Evolutionary conservation across 495 filamentous ascomycete genomes (phyloP).

Genomic region (Trichoderma gamsii): DNA sequence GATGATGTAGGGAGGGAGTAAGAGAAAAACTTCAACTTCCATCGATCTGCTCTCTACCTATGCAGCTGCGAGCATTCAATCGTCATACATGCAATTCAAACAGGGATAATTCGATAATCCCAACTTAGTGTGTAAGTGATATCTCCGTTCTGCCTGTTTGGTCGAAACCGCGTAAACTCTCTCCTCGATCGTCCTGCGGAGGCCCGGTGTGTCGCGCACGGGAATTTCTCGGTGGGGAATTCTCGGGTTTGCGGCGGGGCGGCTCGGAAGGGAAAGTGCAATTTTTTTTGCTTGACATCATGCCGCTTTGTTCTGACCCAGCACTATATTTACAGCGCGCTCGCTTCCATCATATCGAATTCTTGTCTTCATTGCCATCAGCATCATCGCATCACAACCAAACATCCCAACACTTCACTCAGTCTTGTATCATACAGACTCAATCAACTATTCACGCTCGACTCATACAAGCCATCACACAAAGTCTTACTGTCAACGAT

Average conservation of each 20-base stretch:
- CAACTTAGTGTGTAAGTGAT: background rate
- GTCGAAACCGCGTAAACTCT: background rate
- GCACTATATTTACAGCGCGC: slow-evolving; percentile 4
- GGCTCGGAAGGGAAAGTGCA: background rate
- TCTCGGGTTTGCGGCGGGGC: slow-evolving; percentile 9
- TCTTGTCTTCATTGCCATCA: background rate
- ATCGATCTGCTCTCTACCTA: background rate
- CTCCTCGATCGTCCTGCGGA: background rate
- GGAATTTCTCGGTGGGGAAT: slow-evolving; percentile 14
- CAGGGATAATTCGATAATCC: background rate
- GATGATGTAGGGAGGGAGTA: background rate
- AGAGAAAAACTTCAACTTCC: background rate
- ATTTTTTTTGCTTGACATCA: slow-evolving; percentile 1
- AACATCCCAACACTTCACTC: background rate
- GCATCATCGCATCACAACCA: background rate
- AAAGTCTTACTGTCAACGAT: background rate
- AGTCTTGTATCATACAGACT: background rate
- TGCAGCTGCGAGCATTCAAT: background rate
- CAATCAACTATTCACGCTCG: background rate
- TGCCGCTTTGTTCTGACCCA: background rate
- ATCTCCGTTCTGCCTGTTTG: background rate
- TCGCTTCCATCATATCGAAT: background rate
- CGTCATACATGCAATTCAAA: background rate
- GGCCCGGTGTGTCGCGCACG: background rate
- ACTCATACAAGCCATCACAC: background rate